phyloP scores from a whole-genome alignment of 2,329 filamentous ascomycete genomes.

The Fusarium oligoseptatum region DNA sequence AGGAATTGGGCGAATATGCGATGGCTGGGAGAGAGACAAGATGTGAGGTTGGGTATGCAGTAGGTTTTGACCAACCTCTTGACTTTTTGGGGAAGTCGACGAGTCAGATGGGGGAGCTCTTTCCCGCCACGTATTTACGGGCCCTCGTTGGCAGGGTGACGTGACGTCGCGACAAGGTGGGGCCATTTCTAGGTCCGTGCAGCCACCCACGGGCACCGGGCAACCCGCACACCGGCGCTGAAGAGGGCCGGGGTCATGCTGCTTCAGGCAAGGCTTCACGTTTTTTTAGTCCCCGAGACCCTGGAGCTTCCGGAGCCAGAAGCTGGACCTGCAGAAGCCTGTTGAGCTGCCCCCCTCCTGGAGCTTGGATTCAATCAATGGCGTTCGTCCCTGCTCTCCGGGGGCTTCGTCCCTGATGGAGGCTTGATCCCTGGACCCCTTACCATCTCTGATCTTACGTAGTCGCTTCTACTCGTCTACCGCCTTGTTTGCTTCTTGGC shows the following conservation, averaged over 20 bases:
- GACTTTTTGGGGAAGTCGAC: constrained; percentile 38
- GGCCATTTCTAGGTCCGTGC: constrained; percentile 3
- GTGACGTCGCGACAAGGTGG: constrained; percentile 39
- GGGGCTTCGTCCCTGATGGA: background rate
- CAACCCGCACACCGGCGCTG: constrained; percentile 38
- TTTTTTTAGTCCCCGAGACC: background rate
- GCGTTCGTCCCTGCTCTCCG: constrained; percentile 11
- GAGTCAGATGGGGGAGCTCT: constrained; percentile 23
- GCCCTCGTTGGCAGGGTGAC: constrained; percentile 41
- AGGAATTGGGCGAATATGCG: constrained; percentile 39
- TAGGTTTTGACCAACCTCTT: constrained; percentile 39
- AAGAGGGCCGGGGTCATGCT: constrained; percentile 16
- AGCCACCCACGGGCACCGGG: constrained; percentile 39
- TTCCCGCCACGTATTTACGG: constrained; percentile 46
- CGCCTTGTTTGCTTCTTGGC: background rate
- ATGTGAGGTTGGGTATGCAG: constrained; percentile 22
- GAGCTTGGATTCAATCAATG: constrained; percentile 4
- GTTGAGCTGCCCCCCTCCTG: background rate
- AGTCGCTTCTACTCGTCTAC: constrained; percentile 24
- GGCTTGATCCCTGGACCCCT: constrained; percentile 36
- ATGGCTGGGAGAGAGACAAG: constrained; percentile 39
- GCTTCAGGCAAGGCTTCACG: constrained; percentile 18
- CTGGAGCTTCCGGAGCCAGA: background rate
- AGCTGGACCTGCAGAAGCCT: constrained; percentile 38
- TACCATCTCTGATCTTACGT: constrained; percentile 44